Evolutionary conservation across 345 rosid species (phyloP).

Genomic region (Erucastrum elatum): DNA sequence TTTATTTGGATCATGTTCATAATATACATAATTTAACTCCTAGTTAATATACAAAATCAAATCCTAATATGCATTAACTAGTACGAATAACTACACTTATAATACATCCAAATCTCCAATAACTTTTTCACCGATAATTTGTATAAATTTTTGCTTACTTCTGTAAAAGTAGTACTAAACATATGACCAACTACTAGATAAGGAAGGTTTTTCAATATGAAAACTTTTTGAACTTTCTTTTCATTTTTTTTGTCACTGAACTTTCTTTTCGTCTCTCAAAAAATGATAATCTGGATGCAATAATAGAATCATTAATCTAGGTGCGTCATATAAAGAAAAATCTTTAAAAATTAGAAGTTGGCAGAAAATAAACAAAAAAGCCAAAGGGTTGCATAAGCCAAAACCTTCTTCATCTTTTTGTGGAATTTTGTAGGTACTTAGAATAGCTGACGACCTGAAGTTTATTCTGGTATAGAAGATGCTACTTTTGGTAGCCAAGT

Average conservation of each 20-base stretch:
- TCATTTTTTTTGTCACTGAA: background rate
- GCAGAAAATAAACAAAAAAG: background rate
- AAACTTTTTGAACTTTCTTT: background rate
- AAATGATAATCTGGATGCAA: background rate
- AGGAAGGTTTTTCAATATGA: background rate
- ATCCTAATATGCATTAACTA: background rate
- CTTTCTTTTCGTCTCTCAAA: background rate
- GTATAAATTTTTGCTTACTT: background rate
- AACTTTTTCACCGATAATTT: background rate
- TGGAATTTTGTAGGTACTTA: slow-evolving; percentile 42
- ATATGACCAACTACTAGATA: background rate
- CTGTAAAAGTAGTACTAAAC: background rate
- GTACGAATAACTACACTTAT: background rate
- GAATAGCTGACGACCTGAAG: slow-evolving; percentile 70
- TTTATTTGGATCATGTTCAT: background rate
- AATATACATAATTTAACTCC: background rate
- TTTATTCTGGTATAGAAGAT: slow-evolving; percentile 53
- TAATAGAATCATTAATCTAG: slow-evolving; percentile 28
- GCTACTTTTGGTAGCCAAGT: slow-evolving; percentile 50
- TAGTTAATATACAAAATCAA: too few species aligned
- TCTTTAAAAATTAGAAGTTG: background rate
- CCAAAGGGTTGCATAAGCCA: background rate
- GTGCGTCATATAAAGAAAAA: slow-evolving; percentile 9
- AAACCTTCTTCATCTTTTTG: background rate
- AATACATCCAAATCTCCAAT: background rate